Evolutionary conservation across 768 basidiomycete genomes (phyloP).

Genomic region (Suillus brevipes): DNA sequence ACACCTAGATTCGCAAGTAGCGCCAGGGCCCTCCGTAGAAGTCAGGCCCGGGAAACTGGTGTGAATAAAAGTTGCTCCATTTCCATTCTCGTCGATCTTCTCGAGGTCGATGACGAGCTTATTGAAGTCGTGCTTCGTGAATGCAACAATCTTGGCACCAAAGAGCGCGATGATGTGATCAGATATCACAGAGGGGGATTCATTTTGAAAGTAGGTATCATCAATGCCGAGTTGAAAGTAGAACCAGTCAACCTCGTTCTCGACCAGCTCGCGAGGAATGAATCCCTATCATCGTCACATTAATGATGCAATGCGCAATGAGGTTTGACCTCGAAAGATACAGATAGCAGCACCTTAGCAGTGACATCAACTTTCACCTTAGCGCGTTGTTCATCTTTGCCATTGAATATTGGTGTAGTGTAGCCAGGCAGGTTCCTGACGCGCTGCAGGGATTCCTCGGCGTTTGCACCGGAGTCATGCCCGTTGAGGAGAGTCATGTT

Average conservation of each 20-base stretch:
- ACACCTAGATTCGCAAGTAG: conserved; percentile 82
- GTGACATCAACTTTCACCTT: conserved; percentile 77
- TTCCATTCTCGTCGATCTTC: conserved; percentile 77
- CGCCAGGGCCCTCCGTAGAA: conserved; percentile 81
- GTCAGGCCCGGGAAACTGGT: conserved; percentile 84
- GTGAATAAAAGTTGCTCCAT: conserved; percentile 94
- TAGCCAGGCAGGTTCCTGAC: conserved; percentile 86
- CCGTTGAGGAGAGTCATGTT: conserved; percentile 9
- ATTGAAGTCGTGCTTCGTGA: conserved; percentile 88
- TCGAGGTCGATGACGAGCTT: conserved; percentile 95
- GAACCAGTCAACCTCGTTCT: conserved; percentile 95
- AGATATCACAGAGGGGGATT: conserved; percentile 62
- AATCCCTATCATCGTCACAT: conserved; percentile 63
- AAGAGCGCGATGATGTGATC: conserved; percentile 94
- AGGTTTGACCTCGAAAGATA: neutral
- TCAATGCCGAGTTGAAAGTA: conserved; percentile 88
- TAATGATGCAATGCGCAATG: conserved; percentile 4
- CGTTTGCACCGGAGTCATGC: conserved; percentile 27
- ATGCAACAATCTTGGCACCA: conserved; percentile 91
- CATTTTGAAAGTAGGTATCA: conserved; percentile 88
- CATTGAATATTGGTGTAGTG: conserved; percentile 87
- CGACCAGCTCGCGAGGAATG: conserved; percentile 85
- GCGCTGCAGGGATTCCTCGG: conserved; percentile 55
- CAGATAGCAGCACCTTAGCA: conserved; percentile 51
- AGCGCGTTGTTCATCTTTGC: conserved; percentile 85